These are phyloP conservation scores for Erigeron canadensis DNA, from an alignment of 129 eudicot genomes.

Conservation along the genomic window DNA sequence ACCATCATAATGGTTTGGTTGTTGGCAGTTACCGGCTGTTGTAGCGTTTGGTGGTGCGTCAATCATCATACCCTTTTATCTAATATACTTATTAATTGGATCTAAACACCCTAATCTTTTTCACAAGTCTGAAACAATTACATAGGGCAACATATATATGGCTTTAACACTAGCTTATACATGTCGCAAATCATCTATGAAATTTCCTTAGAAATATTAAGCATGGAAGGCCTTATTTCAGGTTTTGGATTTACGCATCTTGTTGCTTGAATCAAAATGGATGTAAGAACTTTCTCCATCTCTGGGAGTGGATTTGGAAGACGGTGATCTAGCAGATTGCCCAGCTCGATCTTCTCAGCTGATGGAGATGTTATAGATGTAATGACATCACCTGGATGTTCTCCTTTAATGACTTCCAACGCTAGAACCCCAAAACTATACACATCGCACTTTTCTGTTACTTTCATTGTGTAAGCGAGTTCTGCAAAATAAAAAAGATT, in stretches of 20 bases:
- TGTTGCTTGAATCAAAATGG: not conserved
- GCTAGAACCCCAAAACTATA: not conserved
- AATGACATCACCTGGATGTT: not conserved
- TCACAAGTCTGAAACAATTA: no score
- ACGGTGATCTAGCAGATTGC: not conserved
- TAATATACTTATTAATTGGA: no score
- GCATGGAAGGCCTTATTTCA: slow-evolving; percentile 2
- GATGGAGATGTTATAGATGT: not conserved
- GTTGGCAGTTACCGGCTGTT: no score
- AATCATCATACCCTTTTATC: no score
- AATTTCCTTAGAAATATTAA: not conserved
- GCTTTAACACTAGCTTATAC: no score
- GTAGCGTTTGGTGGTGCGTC: no score
- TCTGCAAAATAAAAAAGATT: no score
- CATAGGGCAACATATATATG: no score
- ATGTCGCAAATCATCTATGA: no score
- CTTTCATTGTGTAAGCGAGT: no score
- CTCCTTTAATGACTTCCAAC: not conserved
- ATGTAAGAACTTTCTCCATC: not conserved
- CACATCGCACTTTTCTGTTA: slow-evolving; percentile 1
- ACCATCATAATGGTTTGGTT: no score
- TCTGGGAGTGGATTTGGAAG: not conserved
- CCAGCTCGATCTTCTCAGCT: not conserved
- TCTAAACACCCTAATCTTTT: no score
- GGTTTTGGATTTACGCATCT: not conserved